A percentile compares a stretch with the other conserved stretches of the same genome.
phyloP scores from a whole-genome alignment of 805 yeast genomes.

The Cyberlindnera veronae region DNA sequence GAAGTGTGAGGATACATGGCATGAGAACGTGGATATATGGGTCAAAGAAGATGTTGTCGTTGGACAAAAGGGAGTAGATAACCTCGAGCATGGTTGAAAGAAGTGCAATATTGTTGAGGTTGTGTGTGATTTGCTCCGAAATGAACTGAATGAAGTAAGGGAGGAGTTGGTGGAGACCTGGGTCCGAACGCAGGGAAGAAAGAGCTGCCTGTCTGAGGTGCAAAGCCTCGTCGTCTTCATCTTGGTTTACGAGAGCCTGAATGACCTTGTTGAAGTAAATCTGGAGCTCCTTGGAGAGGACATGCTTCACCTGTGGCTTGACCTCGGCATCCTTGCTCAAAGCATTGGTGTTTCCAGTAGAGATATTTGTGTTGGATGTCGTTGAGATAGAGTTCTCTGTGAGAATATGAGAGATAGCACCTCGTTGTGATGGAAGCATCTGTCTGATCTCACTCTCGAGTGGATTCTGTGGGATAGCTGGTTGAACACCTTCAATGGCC shows the following conservation, averaged over 20 bases:
- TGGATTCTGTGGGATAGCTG: constrained; percentile 96
- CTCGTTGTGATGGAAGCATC: constrained; percentile 75
- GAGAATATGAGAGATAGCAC: constrained; percentile 70
- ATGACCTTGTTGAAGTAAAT: constrained; percentile 89
- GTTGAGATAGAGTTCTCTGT: constrained; percentile 37
- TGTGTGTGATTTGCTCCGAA: constrained; percentile 91
- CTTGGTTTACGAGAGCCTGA: constrained; percentile 64
- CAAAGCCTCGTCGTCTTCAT: constrained; percentile 37
- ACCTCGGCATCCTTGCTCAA: constrained; percentile 49
- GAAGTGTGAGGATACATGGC: constrained; percentile 91
- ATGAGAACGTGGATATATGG: constrained; percentile 95
- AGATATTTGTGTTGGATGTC: constrained; percentile 26
- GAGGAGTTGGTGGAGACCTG: constrained; percentile 93
- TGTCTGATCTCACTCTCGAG: constrained; percentile 68
- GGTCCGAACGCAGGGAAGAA: constrained; percentile 81
- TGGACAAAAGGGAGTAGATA: constrained; percentile 76
- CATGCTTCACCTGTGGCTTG: constrained; percentile 92
- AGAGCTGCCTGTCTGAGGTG: constrained; percentile 74
- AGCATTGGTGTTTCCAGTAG: constrained; percentile 12
- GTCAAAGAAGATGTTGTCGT: constrained; percentile 82
- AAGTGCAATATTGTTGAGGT: constrained; percentile 65
- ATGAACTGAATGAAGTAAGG: constrained; percentile 96
- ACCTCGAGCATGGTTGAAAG: constrained; percentile 86
- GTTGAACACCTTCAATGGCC: constrained; percentile 98
- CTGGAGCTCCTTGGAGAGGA: constrained; percentile 89